phyloP scores from a whole-genome alignment of 352 stramenopile species.

The Thraustochytrium sp. region DNA sequence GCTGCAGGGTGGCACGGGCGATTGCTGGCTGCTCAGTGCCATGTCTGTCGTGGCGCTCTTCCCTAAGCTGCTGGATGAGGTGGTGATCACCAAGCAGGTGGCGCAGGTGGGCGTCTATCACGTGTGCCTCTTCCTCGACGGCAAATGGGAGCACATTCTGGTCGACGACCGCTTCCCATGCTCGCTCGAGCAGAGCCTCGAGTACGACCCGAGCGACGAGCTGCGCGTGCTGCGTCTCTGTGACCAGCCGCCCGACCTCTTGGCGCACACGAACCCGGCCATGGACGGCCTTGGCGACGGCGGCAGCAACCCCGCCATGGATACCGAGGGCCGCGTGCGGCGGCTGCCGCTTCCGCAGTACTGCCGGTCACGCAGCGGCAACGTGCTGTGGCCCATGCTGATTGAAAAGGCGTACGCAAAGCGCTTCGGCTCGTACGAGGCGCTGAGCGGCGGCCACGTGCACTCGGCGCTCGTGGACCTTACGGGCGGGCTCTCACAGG shows the following conservation, averaged over 20 bases:
- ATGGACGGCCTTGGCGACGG: no score
- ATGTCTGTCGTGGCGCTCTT: constrained; percentile 65
- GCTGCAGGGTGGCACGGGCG: constrained; percentile 63
- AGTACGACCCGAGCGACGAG: background rate
- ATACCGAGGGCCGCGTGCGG: background rate
- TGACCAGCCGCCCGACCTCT: background rate
- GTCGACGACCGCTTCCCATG: constrained; percentile 58
- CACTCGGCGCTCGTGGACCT: constrained; percentile 52
- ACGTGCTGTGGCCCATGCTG: constrained; percentile 83
- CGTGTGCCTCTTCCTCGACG: constrained; percentile 53
- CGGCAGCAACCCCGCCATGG: no score
- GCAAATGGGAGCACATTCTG: constrained; percentile 49
- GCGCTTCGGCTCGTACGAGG: constrained; percentile 77
- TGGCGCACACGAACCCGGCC: no score
- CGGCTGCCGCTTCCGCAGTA: constrained; percentile 38
- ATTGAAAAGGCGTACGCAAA: constrained; percentile 90
- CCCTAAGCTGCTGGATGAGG: constrained; percentile 61
- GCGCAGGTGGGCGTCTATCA: constrained; percentile 51
- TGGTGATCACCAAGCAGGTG: constrained; percentile 48
- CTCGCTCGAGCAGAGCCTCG: constrained; percentile 31
- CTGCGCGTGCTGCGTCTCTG: background rate
- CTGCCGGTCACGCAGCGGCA: constrained; percentile 46
- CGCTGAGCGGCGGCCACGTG: constrained; percentile 71
- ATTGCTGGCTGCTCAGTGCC: constrained; percentile 72
- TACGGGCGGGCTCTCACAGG: constrained; percentile 50